phyloP scores from a whole-genome alignment of 73 alveolate species.

The Symbiodinium pilosum region DNA sequence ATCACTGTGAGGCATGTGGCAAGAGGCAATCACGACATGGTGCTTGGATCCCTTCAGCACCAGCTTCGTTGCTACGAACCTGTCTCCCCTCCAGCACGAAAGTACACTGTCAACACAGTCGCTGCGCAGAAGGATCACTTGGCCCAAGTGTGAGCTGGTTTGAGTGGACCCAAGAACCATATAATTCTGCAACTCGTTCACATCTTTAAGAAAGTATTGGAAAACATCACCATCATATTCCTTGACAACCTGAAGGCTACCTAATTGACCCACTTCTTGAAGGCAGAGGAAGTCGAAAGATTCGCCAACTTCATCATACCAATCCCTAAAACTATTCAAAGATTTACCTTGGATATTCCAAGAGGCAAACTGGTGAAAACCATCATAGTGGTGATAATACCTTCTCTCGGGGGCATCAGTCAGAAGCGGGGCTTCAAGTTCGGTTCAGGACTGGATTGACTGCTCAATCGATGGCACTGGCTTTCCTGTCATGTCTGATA shows the following conservation, averaged over 20 bases:
- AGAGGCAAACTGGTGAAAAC: background rate
- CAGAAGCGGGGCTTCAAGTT: background rate
- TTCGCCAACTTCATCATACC: background rate
- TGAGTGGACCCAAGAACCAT: background rate
- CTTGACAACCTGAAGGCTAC: background rate
- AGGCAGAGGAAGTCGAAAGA: background rate
- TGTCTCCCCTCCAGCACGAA: background rate
- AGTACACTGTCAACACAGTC: background rate
- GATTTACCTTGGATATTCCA: background rate
- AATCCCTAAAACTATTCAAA: no score
- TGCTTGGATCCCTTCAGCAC: background rate
- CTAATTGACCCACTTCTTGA: background rate
- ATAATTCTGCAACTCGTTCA: background rate
- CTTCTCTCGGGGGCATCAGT: background rate
- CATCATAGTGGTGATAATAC: no score
- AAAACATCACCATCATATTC: background rate
- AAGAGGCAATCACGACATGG: background rate
- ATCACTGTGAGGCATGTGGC: background rate
- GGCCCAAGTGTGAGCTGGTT: background rate
- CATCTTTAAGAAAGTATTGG: background rate
- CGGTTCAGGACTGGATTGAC: background rate
- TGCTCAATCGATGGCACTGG: background rate
- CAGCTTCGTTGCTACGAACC: background rate
- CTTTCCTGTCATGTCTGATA: background rate
- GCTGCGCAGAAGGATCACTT: background rate